Evolutionary conservation across 2,329 filamentous ascomycete species (phyloP).

Genomic region (Botrytis deweyae): DNA sequence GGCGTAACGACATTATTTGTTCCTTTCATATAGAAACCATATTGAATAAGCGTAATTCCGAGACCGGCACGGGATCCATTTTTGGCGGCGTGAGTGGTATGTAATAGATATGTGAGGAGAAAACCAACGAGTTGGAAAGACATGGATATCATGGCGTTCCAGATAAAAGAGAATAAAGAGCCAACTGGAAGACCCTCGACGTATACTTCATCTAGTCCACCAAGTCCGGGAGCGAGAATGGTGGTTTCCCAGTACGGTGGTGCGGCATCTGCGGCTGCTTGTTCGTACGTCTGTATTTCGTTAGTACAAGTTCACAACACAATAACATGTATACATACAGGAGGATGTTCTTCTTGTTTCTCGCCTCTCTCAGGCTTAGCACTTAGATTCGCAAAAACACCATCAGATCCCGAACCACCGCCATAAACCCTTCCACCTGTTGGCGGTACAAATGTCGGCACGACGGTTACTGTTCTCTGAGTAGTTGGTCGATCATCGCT

Average conservation of each 20-base stretch:
- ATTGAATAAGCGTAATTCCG: conserved; percentile 92
- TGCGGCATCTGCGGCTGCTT: conserved; percentile 92
- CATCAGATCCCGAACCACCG: conserved; percentile 78
- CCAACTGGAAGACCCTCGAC: conserved; percentile 94
- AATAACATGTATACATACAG: conserved; percentile 59
- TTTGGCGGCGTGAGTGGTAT: conserved; percentile 97
- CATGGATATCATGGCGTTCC: conserved; percentile 96
- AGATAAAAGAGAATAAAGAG: conserved; percentile 81
- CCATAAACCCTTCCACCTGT: conserved; percentile 58
- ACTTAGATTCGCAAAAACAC: conserved; percentile 92
- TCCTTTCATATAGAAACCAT: conserved; percentile 92
- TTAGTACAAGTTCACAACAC: conserved; percentile 23
- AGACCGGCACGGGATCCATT: conserved; percentile 93
- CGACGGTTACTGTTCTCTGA: conserved; percentile 33
- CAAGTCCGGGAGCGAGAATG: conserved; percentile 87
- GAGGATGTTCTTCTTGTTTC: conserved; percentile 84
- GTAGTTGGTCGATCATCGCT: conserved; percentile 29
- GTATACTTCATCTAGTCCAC: conserved; percentile 91
- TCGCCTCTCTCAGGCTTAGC: conserved; percentile 84
- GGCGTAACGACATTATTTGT: conserved; percentile 45
- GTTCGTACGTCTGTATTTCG: conserved; percentile 79
- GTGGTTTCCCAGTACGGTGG: conserved; percentile 99
- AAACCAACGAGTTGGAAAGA: conserved; percentile 97
- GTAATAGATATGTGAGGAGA: conserved; percentile 93
- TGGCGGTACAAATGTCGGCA: conserved; percentile 35